Evolutionary conservation across 2,329 filamentous ascomycete species (phyloP).

Genomic region (Aspergillus spinulosporus): DNA sequence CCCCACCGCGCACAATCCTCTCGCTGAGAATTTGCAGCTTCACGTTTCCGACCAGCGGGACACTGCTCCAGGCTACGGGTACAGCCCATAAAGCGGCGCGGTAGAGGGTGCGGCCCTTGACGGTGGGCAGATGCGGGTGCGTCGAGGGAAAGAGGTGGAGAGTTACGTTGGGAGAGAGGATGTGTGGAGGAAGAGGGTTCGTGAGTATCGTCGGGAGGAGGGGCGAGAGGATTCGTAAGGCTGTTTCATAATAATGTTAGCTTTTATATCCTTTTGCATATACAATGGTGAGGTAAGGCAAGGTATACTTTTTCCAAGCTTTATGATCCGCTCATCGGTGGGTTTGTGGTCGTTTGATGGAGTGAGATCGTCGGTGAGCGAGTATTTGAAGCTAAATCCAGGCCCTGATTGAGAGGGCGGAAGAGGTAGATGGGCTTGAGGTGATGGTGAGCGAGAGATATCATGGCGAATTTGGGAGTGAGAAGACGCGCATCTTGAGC

Average conservation of each 20-base stretch:
- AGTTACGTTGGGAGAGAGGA: slow-evolving; percentile 62
- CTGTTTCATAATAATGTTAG: slow-evolving; percentile 37
- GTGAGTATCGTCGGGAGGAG: slow-evolving; percentile 62
- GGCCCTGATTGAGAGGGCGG: slow-evolving; percentile 28
- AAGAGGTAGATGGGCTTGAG: slow-evolving; percentile 2
- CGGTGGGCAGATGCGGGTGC: slow-evolving; percentile 72
- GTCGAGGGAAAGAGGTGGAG: slow-evolving; percentile 66
- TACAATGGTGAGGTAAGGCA: not conserved
- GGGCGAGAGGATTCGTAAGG: slow-evolving; percentile 61
- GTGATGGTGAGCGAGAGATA: slow-evolving; percentile 26
- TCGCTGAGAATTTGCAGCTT: slow-evolving; percentile 84
- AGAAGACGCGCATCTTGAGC: slow-evolving; percentile 23
- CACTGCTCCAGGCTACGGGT: slow-evolving; percentile 89
- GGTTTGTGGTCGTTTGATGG: slow-evolving; percentile 46
- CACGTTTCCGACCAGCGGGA: slow-evolving; percentile 89
- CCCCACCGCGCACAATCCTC: slow-evolving; percentile 70
- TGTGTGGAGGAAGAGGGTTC: slow-evolving; percentile 61
- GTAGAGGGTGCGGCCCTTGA: slow-evolving; percentile 86
- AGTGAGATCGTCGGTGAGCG: slow-evolving; percentile 25
- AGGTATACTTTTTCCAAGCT: slow-evolving; percentile 60
- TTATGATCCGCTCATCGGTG: slow-evolving; percentile 60
- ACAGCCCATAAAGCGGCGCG: slow-evolving; percentile 93
- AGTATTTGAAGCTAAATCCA: slow-evolving; percentile 13
- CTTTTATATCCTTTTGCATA: not conserved
- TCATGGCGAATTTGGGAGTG: slow-evolving; percentile 40